phyloP scores from a whole-genome alignment of 768 basidiomycete species.

The Candolleomyces efflorescens region DNA sequence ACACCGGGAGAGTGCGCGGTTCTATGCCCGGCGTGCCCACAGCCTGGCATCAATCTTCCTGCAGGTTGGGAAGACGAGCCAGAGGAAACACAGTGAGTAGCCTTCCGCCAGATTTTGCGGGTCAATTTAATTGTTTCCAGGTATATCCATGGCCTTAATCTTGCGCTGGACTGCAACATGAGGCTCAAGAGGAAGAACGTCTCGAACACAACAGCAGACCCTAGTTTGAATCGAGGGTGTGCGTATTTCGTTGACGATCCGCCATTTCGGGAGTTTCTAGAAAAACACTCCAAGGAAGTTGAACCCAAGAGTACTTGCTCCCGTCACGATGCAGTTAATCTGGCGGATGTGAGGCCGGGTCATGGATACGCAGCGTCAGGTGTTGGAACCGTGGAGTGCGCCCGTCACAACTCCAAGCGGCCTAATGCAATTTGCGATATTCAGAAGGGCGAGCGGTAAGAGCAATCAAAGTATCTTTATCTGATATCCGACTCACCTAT shows the following conservation, averaged over 20 bases:
- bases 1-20: conserved; percentile 14
- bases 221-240: conserved; percentile 7
- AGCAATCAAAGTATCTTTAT: too few relatives aligned
- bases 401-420: conserved; percentile 25
- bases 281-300: not conserved
- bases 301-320: conserved; percentile 21
- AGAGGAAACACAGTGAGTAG: too few relatives aligned
- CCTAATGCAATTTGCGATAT: conserved; percentile 23
- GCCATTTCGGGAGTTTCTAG: conserved; percentile 6
- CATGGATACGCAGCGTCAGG: conserved; percentile 22
- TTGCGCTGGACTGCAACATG: conserved; percentile 5
- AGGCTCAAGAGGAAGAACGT: not conserved
- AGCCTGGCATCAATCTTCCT: conserved; percentile 16
- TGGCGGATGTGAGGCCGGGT: conserved; percentile 14
- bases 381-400: conserved; percentile 23
- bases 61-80: conserved; percentile 12
- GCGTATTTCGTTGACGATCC: conserved; percentile 12
- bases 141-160: not conserved
- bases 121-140: not conserved
- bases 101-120: too few relatives aligned
- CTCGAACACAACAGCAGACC: conserved; percentile 7
- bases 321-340: conserved; percentile 24
- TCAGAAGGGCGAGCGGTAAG: conserved; percentile 24
- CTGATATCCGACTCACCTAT: too few relatives aligned
- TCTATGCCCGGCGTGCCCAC: conserved; percentile 21